phyloP scores from a whole-genome alignment of 2,329 filamentous ascomycete genomes.

The Talaromyces atroroseus region DNA sequence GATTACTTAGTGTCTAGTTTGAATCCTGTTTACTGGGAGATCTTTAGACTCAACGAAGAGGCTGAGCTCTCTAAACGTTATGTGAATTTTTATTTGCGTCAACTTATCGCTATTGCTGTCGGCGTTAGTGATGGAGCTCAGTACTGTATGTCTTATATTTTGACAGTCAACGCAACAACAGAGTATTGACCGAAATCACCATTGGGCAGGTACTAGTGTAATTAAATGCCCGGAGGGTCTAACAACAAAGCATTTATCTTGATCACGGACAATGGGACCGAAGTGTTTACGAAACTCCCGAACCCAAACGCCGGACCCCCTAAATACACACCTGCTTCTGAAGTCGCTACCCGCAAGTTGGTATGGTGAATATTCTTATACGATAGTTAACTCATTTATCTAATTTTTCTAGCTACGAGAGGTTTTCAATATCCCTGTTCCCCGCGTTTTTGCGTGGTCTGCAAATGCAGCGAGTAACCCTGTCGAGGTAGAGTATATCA shows the following conservation, averaged over 20 bases:
- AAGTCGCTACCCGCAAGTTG: constrained; percentile 20
- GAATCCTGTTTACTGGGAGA: not conserved
- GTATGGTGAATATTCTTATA: constrained; percentile 14
- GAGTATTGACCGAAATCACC: not conserved
- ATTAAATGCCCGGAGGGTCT: constrained; percentile 18
- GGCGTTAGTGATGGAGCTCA: not conserved
- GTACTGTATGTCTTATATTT: not conserved
- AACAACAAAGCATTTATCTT: constrained; percentile 19
- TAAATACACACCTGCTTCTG: constrained; percentile 17
- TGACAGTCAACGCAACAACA: not conserved
- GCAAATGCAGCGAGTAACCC: constrained; percentile 18
- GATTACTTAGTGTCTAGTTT: not conserved
- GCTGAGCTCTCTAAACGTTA: constrained; percentile 17
- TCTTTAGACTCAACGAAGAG: constrained; percentile 15
- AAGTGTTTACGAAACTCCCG: constrained; percentile 19
- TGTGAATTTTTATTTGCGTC: constrained; percentile 17
- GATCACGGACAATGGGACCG: constrained; percentile 17
- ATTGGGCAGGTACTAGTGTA: constrained; percentile 12
- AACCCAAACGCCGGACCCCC: constrained; percentile 19
- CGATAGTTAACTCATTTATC: not conserved
- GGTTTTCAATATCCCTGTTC: constrained; percentile 26
- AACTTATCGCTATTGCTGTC: constrained; percentile 14
- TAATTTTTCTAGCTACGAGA: constrained; percentile 22
- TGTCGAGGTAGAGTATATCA: constrained; percentile 29
- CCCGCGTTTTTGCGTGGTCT: constrained; percentile 28